Evolutionary conservation across 2,329 filamentous ascomycete species (phyloP).

Genomic region (Neocucurbitaria cava): DNA sequence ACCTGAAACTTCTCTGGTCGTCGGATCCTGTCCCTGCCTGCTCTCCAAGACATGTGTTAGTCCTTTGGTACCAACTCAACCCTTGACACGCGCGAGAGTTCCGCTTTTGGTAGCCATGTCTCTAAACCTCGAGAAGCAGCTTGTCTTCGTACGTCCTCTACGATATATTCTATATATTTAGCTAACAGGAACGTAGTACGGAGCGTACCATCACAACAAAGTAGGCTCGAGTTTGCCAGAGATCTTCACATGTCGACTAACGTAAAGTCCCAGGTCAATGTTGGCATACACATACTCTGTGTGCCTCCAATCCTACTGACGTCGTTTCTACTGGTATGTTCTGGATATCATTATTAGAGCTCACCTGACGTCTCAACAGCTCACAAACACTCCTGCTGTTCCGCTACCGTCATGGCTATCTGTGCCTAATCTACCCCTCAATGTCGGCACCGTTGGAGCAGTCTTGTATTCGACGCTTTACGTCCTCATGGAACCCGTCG

Average conservation of each 20-base stretch:
- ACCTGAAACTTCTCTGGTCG: conserved; percentile 10
- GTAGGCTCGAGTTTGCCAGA: conserved; percentile 50
- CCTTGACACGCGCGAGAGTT: conserved; percentile 35
- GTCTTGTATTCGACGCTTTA: conserved; percentile 79
- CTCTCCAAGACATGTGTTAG: conserved; percentile 38
- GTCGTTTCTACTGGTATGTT: conserved; percentile 72
- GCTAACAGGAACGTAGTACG: conserved; percentile 66
- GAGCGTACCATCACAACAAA: conserved; percentile 79
- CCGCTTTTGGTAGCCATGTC: conserved; percentile 52
- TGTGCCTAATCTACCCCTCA: conserved; percentile 65
- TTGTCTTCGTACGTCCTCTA: conserved; percentile 73
- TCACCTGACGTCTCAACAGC: conserved; percentile 49
- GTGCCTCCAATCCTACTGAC: conserved; percentile 79
- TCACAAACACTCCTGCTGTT: conserved; percentile 63
- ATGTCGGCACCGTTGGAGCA: conserved; percentile 64
- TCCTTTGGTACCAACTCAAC: conserved; percentile 23
- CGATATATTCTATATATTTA: neutral
- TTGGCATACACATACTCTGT: conserved; percentile 80
- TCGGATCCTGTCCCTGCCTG: conserved; percentile 2
- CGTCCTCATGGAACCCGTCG: conserved; percentile 91
- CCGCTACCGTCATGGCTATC: conserved; percentile 61
- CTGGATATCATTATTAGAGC: neutral
- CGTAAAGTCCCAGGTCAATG: conserved; percentile 65
- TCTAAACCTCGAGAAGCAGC: conserved; percentile 80
- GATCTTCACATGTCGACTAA: conserved; percentile 30